Evolutionary conservation across 2,329 filamentous ascomycete species (phyloP).

Genomic region (Sporothrix globosa): DNA sequence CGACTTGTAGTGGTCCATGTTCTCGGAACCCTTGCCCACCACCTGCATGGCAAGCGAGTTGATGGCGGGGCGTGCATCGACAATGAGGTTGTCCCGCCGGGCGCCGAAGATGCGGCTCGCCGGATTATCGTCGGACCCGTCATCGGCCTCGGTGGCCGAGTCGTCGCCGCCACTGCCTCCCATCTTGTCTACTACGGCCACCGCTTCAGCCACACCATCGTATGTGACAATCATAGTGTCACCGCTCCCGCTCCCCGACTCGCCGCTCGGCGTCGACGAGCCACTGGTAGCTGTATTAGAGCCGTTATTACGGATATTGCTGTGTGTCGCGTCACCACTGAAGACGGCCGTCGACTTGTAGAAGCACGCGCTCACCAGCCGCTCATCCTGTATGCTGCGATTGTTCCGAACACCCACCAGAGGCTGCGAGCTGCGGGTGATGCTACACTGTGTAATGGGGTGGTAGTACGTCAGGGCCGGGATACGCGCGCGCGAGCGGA

Average conservation of each 20-base stretch:
- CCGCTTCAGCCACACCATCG: conserved; percentile 40
- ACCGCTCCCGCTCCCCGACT: background rate
- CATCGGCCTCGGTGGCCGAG: conserved; percentile 37
- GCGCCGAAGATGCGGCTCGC: conserved; percentile 74
- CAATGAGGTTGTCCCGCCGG: conserved; percentile 90
- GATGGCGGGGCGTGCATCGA: conserved; percentile 90
- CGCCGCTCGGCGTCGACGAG: conserved; percentile 31
- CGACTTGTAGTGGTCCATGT: conserved; percentile 96
- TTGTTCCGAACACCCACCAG: conserved; percentile 83
- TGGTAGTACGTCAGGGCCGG: conserved; percentile 94
- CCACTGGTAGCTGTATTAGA: background rate
- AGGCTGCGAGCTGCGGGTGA: conserved; percentile 92
- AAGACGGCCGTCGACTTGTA: conserved; percentile 62
- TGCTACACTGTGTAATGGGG: conserved; percentile 93
- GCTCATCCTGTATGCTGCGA: conserved; percentile 93
- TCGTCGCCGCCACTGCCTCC: conserved; percentile 53
- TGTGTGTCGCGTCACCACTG: conserved; percentile 38
- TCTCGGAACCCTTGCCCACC: conserved; percentile 89
- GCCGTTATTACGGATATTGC: conserved; percentile 35
- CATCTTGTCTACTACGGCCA: conserved; percentile 47
- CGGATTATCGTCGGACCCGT: conserved; percentile 56
- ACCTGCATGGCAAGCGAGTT: conserved; percentile 96
- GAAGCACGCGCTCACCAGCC: conserved; percentile 89
- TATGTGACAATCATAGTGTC: conserved; percentile 26
- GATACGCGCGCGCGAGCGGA: conserved; percentile 85